phyloP scores from a whole-genome alignment of 2,329 filamentous ascomycete genomes.

The Claviceps pusilla region DNA sequence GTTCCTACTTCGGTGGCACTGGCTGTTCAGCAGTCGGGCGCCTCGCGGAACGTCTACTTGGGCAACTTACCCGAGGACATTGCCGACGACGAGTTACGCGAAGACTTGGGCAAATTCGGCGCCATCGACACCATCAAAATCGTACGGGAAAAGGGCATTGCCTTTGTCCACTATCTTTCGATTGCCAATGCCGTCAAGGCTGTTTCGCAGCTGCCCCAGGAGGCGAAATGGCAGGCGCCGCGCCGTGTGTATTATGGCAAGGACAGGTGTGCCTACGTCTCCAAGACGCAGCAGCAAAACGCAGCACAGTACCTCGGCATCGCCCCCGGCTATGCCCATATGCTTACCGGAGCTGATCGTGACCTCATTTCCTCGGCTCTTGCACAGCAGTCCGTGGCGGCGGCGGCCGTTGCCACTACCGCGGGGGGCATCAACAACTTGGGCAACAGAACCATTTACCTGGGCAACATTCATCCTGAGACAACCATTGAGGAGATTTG shows the following conservation, averaged over 20 bases:
- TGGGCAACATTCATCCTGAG: constrained; percentile 97
- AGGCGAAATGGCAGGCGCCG: constrained; percentile 90
- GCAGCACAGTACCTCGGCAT: constrained; percentile 96
- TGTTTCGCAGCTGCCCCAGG: constrained; percentile 87
- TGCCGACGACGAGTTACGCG: constrained; percentile 78
- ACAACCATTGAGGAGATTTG: constrained; percentile 99
- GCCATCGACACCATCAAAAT: constrained; percentile 96
- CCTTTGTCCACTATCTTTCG: constrained; percentile 92
- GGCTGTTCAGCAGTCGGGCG: constrained; percentile 91
- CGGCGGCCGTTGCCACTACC: constrained; percentile 88
- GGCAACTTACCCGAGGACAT: constrained; percentile 87
- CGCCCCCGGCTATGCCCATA: constrained; percentile 88
- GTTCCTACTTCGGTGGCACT: constrained; percentile 95
- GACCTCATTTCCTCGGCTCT: constrained; percentile 93
- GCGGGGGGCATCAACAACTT: constrained; percentile 95
- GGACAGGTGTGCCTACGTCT: constrained; percentile 94
- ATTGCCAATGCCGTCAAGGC: constrained; percentile 98
- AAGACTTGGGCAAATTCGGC: constrained; percentile 91
- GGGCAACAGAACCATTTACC: constrained; percentile 91
- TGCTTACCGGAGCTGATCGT: constrained; percentile 87
- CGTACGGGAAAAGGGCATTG: constrained; percentile 94
- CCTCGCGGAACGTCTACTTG: constrained; percentile 91
- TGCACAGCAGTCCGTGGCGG: constrained; percentile 92
- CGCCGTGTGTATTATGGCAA: constrained; percentile 97
- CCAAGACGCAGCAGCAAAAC: constrained; percentile 98